Evolutionary conservation across 129 eudicot species (phyloP), one percentile per base, ranked within the genome.

Genomic region (Escallonia herrerae): DNA sequence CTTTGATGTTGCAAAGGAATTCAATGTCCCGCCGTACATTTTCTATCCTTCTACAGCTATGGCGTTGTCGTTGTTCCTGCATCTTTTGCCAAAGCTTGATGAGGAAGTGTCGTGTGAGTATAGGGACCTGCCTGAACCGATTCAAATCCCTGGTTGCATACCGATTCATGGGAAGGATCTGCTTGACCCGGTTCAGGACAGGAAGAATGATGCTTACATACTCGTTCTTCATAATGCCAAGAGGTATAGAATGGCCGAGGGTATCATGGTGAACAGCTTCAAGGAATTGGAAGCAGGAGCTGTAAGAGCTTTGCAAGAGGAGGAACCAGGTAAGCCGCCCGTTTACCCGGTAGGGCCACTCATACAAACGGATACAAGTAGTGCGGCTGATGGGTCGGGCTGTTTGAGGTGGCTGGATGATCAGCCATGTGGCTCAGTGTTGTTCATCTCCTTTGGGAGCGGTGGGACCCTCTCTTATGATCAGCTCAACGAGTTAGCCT

Each of bases 361-460:
- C 49, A 71, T 83, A 40, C 73, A 50, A 48, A 56, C 69, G 13
- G 77, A 65, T 4, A 41, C 78, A 0, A 72, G 62, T 53, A 3
- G 14, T n/a, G 58, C 22, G 64, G 9, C 74, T 12, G 68, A 79
- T 15, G 71, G 69, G 47, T 40, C 72, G 5, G 79, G 65, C 62
- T 67, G 74, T 66, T 57, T 79, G 14, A 52, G 52, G 47, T 83
- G 88, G 88, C 70, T 83, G 64, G 84, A 83, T 57, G 49, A 38
- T 47, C 82, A 83, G 63, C 84, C 80, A 46, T 15, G 56, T 72
- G 74, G 71, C 45, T 83, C 88, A 2, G 86, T 81, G 9, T 37
- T 81, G 63, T 73, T 76, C 33, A 80, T 83, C 9, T 73, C 80
- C 53, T 83, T 83, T 64, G 89, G 89, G 40, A 79, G 89, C 52